Evolutionary conservation across 1,284 basidiomycete species (phyloP).

Genomic region (Tilletiopsis washingtonensis): DNA sequence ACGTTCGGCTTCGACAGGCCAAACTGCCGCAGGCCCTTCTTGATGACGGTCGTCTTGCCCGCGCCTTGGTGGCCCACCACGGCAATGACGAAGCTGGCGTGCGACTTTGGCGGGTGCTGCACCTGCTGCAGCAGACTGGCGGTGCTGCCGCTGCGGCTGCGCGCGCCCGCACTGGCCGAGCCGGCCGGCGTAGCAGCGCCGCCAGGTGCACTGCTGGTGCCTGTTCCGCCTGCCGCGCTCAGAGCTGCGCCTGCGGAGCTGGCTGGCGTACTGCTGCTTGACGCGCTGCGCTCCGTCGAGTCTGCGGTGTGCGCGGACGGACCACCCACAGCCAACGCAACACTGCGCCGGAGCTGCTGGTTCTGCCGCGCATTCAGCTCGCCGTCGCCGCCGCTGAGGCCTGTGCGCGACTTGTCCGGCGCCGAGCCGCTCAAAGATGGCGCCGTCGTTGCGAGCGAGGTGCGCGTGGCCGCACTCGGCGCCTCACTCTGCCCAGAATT

Average conservation of each 20-base stretch:
- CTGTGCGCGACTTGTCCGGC: too few species aligned
- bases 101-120: constrained; percentile 28
- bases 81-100: constrained; percentile 39
- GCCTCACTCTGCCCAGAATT: too few species aligned
- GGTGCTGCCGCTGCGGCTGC: constrained; percentile 35
- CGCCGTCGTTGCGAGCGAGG: too few species aligned
- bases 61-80: constrained; percentile 33
- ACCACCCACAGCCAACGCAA: not conserved
- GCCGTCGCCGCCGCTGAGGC: too few species aligned
- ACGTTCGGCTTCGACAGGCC: constrained; percentile 35
- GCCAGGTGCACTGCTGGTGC: not conserved
- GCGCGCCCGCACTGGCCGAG: constrained; percentile 2
- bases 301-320: not conserved
- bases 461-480: too few species aligned
- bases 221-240: not conserved
- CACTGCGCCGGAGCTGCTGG: too few species aligned
- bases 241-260: not conserved
- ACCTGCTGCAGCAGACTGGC: constrained; percentile 37
- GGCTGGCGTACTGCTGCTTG: not conserved
- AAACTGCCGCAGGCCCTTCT: constrained; percentile 37
- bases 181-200: not conserved
- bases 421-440: too few species aligned
- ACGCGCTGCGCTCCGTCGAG: not conserved
- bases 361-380: too few species aligned
- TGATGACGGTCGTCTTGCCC: constrained; percentile 41